Base-by-base conservation (phyloP, 805 yeast species). In the Candida patagonica region DNA sequence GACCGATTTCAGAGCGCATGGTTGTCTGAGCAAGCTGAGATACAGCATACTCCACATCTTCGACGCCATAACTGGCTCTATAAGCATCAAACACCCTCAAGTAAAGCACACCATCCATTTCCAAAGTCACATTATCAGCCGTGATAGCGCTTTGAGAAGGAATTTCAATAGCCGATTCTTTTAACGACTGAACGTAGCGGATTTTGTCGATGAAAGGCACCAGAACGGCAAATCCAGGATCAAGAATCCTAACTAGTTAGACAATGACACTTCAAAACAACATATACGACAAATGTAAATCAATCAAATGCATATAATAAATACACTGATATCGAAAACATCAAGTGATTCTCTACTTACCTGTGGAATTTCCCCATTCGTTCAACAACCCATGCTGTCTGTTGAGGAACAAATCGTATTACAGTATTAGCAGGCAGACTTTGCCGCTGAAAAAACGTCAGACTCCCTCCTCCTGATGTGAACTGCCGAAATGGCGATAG, bases 371-470 rank as follows among this genome's bases (percentile, higher is more conserved):
- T 80, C 24, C 95, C 95, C 95, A 84, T 84, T 46, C 95, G 67
- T 60, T 84, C 95, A 15, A 84, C 94, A 15, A 84, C 75, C 87
- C 92, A 84, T 2, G 94, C 94, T 16, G 84, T 79, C 60, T 84
- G 94, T 57, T 85, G 94, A 1, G 95, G 95, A 12, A 84, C 94
- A 57, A 84, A 84, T 50, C 83, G 67, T 29, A 82, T 60, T 4
- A 81, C 59, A 2, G 92, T 82, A 59, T 82, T 82, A 13, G 85
- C 64, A n/a, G 94, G 94, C 39, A 80, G 61, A 41, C 71, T 65
- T 36, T 73, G 74, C 37, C 67, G 69, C 55, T 78, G 84, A 59
- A 79, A 79, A 54, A 68, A 79, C 31, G 68, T 74, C 52, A 76
- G 42, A n/a, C 39, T 46, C 8, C 33, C 33, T 5, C 34, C 34